Conservation (phyloP, 1,284 basidiomycete species). For the Gymnopus androsaceus region DNA sequence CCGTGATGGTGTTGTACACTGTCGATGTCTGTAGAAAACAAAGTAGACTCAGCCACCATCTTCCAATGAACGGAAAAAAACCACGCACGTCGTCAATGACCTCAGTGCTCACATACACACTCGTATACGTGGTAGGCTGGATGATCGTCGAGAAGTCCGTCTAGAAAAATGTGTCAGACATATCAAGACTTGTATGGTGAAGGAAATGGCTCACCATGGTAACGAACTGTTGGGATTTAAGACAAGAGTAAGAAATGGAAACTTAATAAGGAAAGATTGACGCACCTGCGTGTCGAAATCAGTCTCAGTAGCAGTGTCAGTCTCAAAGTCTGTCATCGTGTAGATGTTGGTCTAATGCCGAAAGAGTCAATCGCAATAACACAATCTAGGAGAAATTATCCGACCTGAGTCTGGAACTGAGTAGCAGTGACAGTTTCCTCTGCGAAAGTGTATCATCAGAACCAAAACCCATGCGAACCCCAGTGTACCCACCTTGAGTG, state of each 20-base stretch:
- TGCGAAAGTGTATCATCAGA: neutral
- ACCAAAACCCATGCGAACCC: neutral
- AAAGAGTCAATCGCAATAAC: neutral
- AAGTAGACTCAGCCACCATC: neutral
- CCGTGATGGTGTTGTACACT: slow-evolving; percentile 27
- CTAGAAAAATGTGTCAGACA: slow-evolving; percentile 11
- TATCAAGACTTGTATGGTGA: neutral
- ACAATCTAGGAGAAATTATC: slow-evolving; percentile 25
- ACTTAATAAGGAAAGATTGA: neutral
- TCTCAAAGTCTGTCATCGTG: slow-evolving; percentile 52
- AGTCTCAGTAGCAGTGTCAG: slow-evolving; percentile 47
- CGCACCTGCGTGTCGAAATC: slow-evolving; percentile 17
- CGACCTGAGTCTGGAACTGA: slow-evolving; percentile 55
- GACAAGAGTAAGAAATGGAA: neutral
- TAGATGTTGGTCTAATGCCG: slow-evolving; percentile 37
- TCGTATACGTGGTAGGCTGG: slow-evolving; percentile 58
- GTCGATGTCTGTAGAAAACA: slow-evolving; percentile 10
- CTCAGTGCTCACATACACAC: slow-evolving; percentile 53
- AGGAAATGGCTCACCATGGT: neutral
- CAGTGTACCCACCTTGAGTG: slow-evolving; percentile 29
- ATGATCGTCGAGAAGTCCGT: slow-evolving; percentile 37
- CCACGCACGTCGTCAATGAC: slow-evolving; percentile 51
- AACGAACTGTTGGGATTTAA: neutral
- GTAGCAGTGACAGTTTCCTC: slow-evolving; percentile 65
- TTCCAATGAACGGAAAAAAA: slow-evolving; percentile 37